Percentiles rank a stretch among this genome's conserved stretches.
These are phyloP conservation scores for Citrus sp. DNA, from an alignment of 345 rosid genomes.

Conservation along the genomic window DNA sequence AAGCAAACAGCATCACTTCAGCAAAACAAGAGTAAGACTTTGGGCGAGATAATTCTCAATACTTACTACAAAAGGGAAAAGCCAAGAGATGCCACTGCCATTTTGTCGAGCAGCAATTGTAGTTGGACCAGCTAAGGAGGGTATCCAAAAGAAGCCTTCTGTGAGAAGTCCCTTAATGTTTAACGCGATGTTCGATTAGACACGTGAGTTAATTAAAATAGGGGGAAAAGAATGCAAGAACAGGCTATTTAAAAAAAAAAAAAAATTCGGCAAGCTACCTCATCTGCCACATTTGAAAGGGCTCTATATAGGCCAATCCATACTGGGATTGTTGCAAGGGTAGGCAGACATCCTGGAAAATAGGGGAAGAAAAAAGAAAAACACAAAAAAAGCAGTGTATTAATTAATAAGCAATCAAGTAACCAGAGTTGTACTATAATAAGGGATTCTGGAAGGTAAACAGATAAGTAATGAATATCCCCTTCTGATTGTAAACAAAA, in stretches of 20 bases:
- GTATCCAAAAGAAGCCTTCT: slow-evolving; percentile 99
- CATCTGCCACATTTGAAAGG: slow-evolving; percentile 93
- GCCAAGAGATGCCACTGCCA: slow-evolving; percentile 91
- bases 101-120: slow-evolving; percentile 79
- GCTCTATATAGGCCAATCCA: slow-evolving; percentile 99
- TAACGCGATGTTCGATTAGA: slow-evolving; percentile 16
- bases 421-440: background rate
- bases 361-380: background rate
- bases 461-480: background rate
- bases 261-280: slow-evolving; percentile 38
- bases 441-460: background rate
- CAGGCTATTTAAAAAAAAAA: background rate
- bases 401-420: background rate
- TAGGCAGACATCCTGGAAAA: slow-evolving; percentile 78
- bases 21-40: background rate
- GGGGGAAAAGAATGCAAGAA: slow-evolving; percentile 3
- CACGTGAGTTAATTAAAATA: background rate
- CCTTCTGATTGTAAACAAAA: background rate
- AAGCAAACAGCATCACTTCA: background rate
- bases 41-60: background rate
- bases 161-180: slow-evolving; percentile 80
- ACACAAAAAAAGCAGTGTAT: background rate
- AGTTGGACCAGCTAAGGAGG: slow-evolving; percentile 94
- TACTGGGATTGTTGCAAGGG: slow-evolving; percentile 94
- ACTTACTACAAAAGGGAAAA: slow-evolving; percentile 87